These are phyloP conservation scores for Luvunga scandens DNA, from an alignment of 345 rosid species.

Conservation along the genomic window DNA sequence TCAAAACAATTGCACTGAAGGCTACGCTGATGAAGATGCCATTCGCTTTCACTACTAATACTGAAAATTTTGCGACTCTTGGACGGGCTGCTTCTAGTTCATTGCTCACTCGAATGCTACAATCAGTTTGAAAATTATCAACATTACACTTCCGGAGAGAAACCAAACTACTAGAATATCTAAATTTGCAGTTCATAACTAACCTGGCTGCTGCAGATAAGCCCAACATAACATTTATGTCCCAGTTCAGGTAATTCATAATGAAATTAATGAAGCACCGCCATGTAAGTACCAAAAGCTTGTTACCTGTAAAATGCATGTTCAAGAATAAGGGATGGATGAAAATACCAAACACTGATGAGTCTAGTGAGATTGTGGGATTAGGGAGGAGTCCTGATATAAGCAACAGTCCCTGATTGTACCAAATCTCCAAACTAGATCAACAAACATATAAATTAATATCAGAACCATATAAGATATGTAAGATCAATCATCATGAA, in stretches of 20 bases:
- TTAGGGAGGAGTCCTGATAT: conserved; percentile 76
- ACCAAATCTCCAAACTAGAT: conserved; percentile 93
- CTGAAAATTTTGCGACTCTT: conserved; percentile 62
- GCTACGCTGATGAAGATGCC: conserved; percentile 57
- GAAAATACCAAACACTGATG: conserved; percentile 66
- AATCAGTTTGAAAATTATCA: background rate
- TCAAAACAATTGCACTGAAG: conserved; percentile 46
- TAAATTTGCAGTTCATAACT: background rate
- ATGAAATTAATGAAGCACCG: conserved; percentile 31
- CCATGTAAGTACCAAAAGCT: background rate
- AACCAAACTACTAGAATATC: background rate
- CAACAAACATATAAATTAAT: background rate
- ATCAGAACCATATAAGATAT: too few species aligned
- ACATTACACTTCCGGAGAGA: background rate
- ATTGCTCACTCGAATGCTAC: conserved; percentile 77
- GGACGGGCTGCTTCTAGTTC: conserved; percentile 92
- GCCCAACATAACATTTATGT: conserved; percentile 84
- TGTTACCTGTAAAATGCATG: background rate
- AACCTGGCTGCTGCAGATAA: conserved; percentile 56
- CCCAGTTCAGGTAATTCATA: conserved; percentile 83
- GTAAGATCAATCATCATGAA: too few species aligned
- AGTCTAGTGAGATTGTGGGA: conserved; percentile 79
- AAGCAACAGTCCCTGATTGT: conserved; percentile 86
- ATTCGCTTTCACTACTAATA: conserved; percentile 58
- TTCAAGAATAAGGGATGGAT: background rate